Evolutionary conservation across 148 eudicot genomes (phyloP), one percentile per base, ranked within the genome.

Genomic region (Vaccinium corymbosum): DNA sequence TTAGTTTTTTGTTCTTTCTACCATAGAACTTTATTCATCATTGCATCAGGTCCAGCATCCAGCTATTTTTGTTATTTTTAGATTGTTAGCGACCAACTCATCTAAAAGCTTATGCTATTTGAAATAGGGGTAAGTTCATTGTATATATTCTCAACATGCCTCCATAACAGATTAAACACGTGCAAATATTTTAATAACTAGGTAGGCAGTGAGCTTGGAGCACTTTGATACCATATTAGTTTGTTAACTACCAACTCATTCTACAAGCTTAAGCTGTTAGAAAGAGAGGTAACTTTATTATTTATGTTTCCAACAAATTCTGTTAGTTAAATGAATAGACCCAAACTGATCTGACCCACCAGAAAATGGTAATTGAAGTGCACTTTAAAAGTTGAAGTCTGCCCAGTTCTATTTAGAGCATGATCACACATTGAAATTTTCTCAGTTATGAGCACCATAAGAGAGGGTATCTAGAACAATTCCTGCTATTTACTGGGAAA

Each of bases 361-460:
- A 55, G 27, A 59, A 38, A 38, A 80, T 80, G 52, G 51, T 80
- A 35, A 59, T 80, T 19, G 80, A 78, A 66, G 32, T 22, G 32
- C 35, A 22, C 71, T 22, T 66, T 10, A 25, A 22, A 66, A 2
- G 71, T 25, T 25, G 71, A 66, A 66, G 32, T 22, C 35, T 25
- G 0, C 20, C 27, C 48, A 19, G 49, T 79, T 79, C 49, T 27
- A 55, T 79, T 17, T 14, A 75, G 53, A 75, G 7, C 53, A 48
- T 75, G 27, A 75, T 75, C 42, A 22, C 80, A 25, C 16, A 17
- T 52, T 53, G 10, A 25, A 52, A 78, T 53, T 52, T 46, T 52
- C 11, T 9, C 17, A 6, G 62, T 51, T 20, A 29, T 52, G 80
- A 78, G 51, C 57, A 76, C 57, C 80, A 52, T 27, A 78, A 78